Evolutionary conservation across 2,329 filamentous ascomycete species (phyloP), one percentile per base, ranked within the genome.

Genomic region (Pseudogymnoascus sp.): DNA sequence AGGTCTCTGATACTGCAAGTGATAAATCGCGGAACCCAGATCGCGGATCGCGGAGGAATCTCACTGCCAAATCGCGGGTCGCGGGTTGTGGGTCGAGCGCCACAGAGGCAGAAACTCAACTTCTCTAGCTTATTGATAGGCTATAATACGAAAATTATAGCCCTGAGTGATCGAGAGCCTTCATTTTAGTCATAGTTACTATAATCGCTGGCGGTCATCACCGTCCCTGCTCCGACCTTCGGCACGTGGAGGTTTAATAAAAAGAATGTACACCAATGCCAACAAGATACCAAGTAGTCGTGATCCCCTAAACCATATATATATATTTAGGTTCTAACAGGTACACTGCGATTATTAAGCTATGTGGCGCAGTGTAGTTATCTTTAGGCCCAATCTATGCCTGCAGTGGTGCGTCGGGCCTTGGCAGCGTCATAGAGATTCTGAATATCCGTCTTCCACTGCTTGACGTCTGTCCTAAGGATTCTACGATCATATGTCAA

Each of bases 401-500:
- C 34, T 18, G 50, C 50, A 62, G 25, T 60, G 12, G 42, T 37
- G 28, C 61, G 61, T 21, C 46, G n/a, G 16, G 65, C 62, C 18
- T 69, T 68, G 0, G 83, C 83, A 5, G 86, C 82, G 46, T 82
- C 78, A 69, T 87, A 89, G 14, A 89, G 70, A 2, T 77, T 79
- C 67, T 81, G 72, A 50, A 89, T 88, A 69, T 88, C 85, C 0
- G 70, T 71, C 68, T 78, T 79, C 87, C 87, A 89, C 73, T 85
- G 82, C 6, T 75, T 72, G 40, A 77, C 74, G 64, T 89, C 76
- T 4, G 83, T 81, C 0, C 87, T 77, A 36, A 87, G 71, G 0
- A 88, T 64, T 0, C 86, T 78, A 1, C 88, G 82, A 71, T 90
- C 87, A 68, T 89, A 89, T 0, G 87, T 89, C 67, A 89, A 72